Conservation (phyloP, 768 basidiomycete genomes). For the Mycena amicta region DNA sequence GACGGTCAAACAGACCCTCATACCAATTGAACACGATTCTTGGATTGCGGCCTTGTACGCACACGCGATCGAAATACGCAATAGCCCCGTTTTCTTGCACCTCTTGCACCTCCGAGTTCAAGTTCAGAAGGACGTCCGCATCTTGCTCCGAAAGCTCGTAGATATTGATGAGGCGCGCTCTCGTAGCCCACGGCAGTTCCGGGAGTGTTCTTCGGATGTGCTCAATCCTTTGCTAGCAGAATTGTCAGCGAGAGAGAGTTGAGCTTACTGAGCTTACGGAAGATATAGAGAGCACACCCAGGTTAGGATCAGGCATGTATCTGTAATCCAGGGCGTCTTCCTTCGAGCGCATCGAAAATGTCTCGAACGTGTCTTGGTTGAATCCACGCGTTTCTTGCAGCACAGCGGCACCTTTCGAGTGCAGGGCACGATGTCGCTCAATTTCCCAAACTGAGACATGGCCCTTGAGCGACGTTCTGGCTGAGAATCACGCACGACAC, state of each 20-base stretch:
- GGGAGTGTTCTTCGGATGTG: constrained; percentile 60
- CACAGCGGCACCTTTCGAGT: constrained; percentile 48
- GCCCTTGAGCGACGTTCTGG: no score
- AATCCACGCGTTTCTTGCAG: constrained; percentile 91
- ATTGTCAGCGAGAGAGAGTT: background rate
- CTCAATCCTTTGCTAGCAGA: constrained; percentile 62
- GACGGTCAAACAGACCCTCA: constrained; percentile 21
- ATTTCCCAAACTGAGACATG: constrained; percentile 75
- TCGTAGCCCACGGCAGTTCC: constrained; percentile 71
- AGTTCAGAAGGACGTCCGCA: constrained; percentile 70
- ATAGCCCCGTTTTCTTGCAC: constrained; percentile 58
- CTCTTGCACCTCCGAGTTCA: constrained; percentile 72
- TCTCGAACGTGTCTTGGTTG: constrained; percentile 78
- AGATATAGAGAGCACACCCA: constrained; percentile 70
- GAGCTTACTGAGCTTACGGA: constrained; percentile 37
- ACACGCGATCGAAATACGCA: constrained; percentile 77
- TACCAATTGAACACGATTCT: constrained; percentile 86
- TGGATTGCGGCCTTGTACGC: constrained; percentile 59
- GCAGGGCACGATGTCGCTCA: constrained; percentile 69
- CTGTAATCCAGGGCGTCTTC: constrained; percentile 95
- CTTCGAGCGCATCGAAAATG: constrained; percentile 82
- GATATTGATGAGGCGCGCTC: constrained; percentile 52
- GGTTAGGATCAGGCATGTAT: constrained; percentile 97
- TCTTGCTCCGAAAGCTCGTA: constrained; percentile 62
- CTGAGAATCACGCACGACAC: no score